Evolutionary conservation across 1,139 yeast species (phyloP), one percentile per base, ranked within the genome.

Genomic region (Hyphopichia burtonii): DNA sequence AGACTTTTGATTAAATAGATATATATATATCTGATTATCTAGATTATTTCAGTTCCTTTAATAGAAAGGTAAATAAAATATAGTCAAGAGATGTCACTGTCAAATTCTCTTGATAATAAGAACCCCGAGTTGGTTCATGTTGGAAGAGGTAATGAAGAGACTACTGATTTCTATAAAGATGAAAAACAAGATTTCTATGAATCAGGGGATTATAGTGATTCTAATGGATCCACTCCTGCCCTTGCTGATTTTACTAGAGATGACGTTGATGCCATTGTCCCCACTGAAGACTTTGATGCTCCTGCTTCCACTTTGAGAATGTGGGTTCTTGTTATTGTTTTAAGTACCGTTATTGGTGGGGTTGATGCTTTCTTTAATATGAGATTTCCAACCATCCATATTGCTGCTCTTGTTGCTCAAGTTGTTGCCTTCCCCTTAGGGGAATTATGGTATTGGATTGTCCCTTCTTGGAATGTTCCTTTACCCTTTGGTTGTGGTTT

Each of bases 341-440:
- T 49, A 11, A 44, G 43, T 22, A 31, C 45, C 18, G 51, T 58
- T 11, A 47, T 55, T 43, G 53, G 56, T 6, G 61, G 59, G 3
- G 55, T 59, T 37, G 57, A 61, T 44, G 52, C 54, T 42, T 55
- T 61, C 41, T 61, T 61, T 38, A 49, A 58, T 6, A 46, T 59
- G 39, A 50, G 63, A 32, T 58, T 46, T 37, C 65, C 65, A 1
- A 44, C 58, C 10, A 49, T 60, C 37, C 44, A 52, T 30, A 58
- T 61, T 27, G 49, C 55, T 3, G 53, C 52, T 17, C 49, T 57
- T 38, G 65, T 61, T 22, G 60, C 57, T 10, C 59, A 54, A 39
- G 49, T 60, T 30, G 41, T 61, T 16, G 52, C 63, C 6, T 60
- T 43, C 34, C 65, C 65, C 4, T 43, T 56, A 2, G 65, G 65